Conservation (phyloP, 768 basidiomycete species). For the Porphyrellus cyaneotinctus region DNA sequence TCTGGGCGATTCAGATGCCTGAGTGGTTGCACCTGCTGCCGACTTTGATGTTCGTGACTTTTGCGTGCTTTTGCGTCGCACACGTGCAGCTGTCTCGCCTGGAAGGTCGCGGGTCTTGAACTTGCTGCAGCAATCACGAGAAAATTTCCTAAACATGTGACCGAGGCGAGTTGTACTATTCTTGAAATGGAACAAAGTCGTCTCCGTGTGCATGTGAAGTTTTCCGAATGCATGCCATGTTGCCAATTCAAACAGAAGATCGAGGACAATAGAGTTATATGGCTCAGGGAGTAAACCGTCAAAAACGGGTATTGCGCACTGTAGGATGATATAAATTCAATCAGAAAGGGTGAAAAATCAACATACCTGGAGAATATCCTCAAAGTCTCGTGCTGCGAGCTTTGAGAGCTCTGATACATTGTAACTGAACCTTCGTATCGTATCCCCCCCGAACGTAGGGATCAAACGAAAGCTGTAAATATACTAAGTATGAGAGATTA, state of each 20-base stretch:
- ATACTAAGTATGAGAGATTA: not conserved
- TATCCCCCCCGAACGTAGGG: not conserved
- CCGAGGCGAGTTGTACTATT: slow-evolving; percentile 7
- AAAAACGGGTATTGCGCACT: slow-evolving; percentile 13
- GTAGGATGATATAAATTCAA: not conserved
- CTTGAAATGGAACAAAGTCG: slow-evolving; percentile 18
- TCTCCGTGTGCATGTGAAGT: slow-evolving; percentile 1
- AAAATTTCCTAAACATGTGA: not conserved
- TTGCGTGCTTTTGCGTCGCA: no score
- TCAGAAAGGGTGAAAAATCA: no score
- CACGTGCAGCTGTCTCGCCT: slow-evolving; percentile 24
- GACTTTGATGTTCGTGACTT: not conserved
- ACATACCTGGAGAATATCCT: slow-evolving; percentile 29
- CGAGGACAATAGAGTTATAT: not conserved
- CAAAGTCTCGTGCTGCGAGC: slow-evolving; percentile 36
- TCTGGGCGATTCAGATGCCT: no score
- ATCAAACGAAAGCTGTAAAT: no score
- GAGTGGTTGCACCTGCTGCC: no score
- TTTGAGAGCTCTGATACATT: slow-evolving; percentile 35
- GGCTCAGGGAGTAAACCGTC: not conserved
- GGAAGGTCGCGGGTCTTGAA: slow-evolving; percentile 24
- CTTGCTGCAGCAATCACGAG: not conserved
- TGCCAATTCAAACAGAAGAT: not conserved
- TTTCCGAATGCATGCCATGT: slow-evolving; percentile 1
- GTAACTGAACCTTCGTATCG: not conserved